A percentile compares a stretch with the other conserved stretches of the same genome.
phyloP scores from a whole-genome alignment of 1,139 yeast genomes.

The Blastobotrys elegans region DNA sequence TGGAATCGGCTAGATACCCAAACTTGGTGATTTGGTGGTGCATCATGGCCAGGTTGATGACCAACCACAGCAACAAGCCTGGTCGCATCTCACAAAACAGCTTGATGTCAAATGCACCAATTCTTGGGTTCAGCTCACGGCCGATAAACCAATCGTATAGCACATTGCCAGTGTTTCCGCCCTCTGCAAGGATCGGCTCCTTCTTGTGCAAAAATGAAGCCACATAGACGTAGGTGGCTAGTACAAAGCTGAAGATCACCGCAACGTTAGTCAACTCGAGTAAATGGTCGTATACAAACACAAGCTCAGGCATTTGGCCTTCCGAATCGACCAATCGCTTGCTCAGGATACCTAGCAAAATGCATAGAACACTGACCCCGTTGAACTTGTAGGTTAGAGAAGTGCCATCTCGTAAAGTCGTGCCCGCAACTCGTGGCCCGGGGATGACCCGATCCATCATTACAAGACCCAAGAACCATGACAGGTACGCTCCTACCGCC shows the following conservation, averaged over 20 bases:
- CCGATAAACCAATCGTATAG: constrained; percentile 97
- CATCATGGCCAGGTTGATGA: constrained; percentile 71
- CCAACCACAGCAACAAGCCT: constrained; percentile 81
- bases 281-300: constrained; percentile 64
- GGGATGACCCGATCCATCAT: constrained; percentile 66
- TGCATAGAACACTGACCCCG: constrained; percentile 55
- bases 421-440: constrained; percentile 65
- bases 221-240: constrained; percentile 63
- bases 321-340: constrained; percentile 48
- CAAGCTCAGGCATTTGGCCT: constrained; percentile 72
- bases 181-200: constrained; percentile 72
- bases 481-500: constrained; percentile 61
- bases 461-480: constrained; percentile 69
- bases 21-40: constrained; percentile 68
- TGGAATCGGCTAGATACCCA: constrained; percentile 66
- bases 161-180: constrained; percentile 76
- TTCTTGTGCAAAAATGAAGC: constrained; percentile 57
- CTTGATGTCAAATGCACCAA: constrained; percentile 82
- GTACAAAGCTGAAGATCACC: constrained; percentile 54
- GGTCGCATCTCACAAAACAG: constrained; percentile 93
- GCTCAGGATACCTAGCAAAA: constrained; percentile 44
- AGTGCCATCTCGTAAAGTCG: constrained; percentile 69
- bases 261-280: constrained; percentile 61
- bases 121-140: constrained; percentile 87
- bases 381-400: constrained; percentile 71